Base-by-base conservation (phyloP, 2,329 filamentous ascomycete species). In the Fusarium sambucinum region DNA sequence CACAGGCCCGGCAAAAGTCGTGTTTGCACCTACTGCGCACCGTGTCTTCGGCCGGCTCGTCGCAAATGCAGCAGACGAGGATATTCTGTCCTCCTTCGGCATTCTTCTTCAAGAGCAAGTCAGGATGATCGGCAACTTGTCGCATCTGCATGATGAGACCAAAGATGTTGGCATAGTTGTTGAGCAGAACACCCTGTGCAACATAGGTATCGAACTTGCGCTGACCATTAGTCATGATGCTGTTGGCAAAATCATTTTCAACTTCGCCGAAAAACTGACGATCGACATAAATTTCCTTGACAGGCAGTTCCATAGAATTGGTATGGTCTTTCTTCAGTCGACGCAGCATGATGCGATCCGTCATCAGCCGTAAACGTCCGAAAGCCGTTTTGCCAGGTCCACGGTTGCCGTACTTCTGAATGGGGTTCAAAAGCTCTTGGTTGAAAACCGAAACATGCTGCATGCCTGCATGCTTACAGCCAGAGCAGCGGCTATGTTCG, bases 91-190 rank as follows among this genome's bases (percentile, higher is more conserved):
- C 94, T 54, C 92, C 92, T 71, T 94, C 89, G 4, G 86, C 87
- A 66, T 95, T 88, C 81, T 96, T 97, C 82, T 95, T 96, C 65
- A 98, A 81, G 48, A 99, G 92, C 35, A 99, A 81, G 80, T 99
- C 96, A 0, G 96, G 96, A 76, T 99, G 96, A 71, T 99, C 96
- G 10, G 96, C 94, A 27, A 97, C 93, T 81, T 99, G 96, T 56
- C 96, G 91, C 95, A 99, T 98, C 79, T 97, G 94, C 93, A 98
- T 98, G 76, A 99, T 97, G 56, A 99, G 86, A 76, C 94, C 95
- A 74, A 99, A 99, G 69, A 99, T 98, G 78, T 99, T 99, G 82
- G 96, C 96, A 73, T 98, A 98, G 77, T 97, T 97, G 84, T 98
- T 94, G 64, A 99, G 86, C 79, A 99, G 89, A 21, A 98, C 95